Evolutionary conservation across 1,284 basidiomycete genomes (phyloP).

Genomic region (Tilletiopsis washingtonensis): DNA sequence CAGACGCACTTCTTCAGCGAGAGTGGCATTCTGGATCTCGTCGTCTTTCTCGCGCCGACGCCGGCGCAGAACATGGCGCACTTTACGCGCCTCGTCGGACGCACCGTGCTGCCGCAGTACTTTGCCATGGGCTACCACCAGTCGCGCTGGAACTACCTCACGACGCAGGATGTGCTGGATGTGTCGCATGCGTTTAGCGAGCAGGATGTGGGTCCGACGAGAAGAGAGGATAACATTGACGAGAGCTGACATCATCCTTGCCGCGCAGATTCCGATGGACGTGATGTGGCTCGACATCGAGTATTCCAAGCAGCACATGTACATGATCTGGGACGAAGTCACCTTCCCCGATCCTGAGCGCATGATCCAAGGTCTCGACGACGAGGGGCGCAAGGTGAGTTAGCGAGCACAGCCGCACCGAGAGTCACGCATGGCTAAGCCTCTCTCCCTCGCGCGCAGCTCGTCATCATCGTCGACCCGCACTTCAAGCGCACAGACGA

Average conservation of each 20-base stretch:
- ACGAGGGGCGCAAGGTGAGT: slow-evolving; percentile 71
- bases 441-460: slow-evolving; percentile 53
- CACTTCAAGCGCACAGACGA: slow-evolving; percentile 76
- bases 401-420: background rate
- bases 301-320: slow-evolving; percentile 77
- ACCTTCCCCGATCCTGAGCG: slow-evolving; percentile 86
- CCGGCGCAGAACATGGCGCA: slow-evolving; percentile 74
- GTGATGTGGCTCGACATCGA: slow-evolving; percentile 99
- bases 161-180: slow-evolving; percentile 76
- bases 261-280: slow-evolving; percentile 69
- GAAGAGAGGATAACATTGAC: too few relatives aligned
- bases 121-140: slow-evolving; percentile 95
- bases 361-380: slow-evolving; percentile 84
- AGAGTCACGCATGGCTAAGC: background rate
- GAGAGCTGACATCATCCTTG: slow-evolving; percentile 30
- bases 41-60: slow-evolving; percentile 82
- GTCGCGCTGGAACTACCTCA: slow-evolving; percentile 96
- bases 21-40: slow-evolving; percentile 87
- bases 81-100: slow-evolving; percentile 76
- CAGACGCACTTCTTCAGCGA: slow-evolving; percentile 97
- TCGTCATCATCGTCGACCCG: slow-evolving; percentile 95
- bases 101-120: slow-evolving; percentile 74
- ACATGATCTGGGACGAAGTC: slow-evolving; percentile 92
- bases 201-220: slow-evolving; percentile 57
- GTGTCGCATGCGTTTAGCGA: slow-evolving; percentile 84